Conservation (phyloP, 352 stramenopile species). For the Phytophthora cactorum region DNA sequence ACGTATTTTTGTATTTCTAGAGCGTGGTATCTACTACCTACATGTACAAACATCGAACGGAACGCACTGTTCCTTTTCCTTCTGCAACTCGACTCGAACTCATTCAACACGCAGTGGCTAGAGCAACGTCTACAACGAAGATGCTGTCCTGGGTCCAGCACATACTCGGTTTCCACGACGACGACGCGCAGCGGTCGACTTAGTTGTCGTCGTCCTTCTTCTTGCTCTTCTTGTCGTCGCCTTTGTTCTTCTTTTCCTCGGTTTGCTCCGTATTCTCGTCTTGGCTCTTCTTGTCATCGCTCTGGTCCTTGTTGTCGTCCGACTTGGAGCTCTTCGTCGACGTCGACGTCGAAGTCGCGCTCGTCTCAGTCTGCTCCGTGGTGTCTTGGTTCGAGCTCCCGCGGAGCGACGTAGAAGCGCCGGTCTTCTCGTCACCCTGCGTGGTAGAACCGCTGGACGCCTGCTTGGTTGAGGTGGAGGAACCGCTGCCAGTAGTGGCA, state of each 20-base stretch:
- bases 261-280: no score
- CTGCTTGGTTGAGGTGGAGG: background rate
- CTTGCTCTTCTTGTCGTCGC: no score
- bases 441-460: conserved; percentile 4
- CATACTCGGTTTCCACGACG: background rate
- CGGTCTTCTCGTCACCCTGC: conserved; percentile 4
- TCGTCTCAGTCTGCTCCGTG: conserved; percentile 1
- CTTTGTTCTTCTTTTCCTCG: no score
- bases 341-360: background rate
- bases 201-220: background rate
- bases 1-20: no score
- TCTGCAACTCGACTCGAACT: background rate
- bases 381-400: conserved; percentile 5
- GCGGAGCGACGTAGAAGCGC: conserved; percentile 3
- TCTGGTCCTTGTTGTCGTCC: background rate
- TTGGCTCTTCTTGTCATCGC: no score
- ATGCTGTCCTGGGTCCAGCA: background rate
- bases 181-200: background rate
- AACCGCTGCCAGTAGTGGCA: conserved; percentile 1
- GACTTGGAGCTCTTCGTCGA: background rate
- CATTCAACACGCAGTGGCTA: background rate
- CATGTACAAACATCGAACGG: background rate
- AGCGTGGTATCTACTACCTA: background rate
- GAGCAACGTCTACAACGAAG: background rate
- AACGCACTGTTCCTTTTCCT: background rate